phyloP scores from a whole-genome alignment of 805 yeast species.

The Metschnikowia anglica region DNA sequence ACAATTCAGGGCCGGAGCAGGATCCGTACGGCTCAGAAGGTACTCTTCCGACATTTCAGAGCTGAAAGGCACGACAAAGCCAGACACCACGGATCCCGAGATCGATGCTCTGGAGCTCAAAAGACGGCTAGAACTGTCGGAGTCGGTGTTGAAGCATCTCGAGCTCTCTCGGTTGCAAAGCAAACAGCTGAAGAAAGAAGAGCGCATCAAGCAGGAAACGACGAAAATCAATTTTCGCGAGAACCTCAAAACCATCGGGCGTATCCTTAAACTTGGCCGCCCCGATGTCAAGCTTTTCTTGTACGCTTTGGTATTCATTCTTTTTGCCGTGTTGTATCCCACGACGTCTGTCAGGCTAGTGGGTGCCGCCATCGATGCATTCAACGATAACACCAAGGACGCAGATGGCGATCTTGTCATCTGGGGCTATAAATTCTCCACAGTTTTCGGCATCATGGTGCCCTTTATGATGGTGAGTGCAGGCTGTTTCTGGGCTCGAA shows the following conservation, averaged over 20 bases:
- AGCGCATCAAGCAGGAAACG: slow-evolving; percentile 26
- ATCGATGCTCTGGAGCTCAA: slow-evolving; percentile 1
- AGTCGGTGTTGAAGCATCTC: slow-evolving; percentile 12
- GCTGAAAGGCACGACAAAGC: not conserved
- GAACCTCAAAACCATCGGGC: slow-evolving; percentile 36
- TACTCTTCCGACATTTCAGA: not conserved
- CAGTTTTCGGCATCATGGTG: slow-evolving; percentile 42
- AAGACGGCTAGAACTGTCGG: slow-evolving; percentile 7
- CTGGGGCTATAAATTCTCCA: slow-evolving; percentile 46
- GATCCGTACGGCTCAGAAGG: not conserved
- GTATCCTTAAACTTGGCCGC: slow-evolving; percentile 39
- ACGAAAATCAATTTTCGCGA: slow-evolving; percentile 31
- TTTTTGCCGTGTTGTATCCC: slow-evolving; percentile 45
- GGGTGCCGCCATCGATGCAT: slow-evolving; percentile 45
- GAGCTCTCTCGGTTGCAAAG: slow-evolving; percentile 10
- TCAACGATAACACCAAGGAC: slow-evolving; percentile 34
- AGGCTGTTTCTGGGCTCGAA: slow-evolving; percentile 47
- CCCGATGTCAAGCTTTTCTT: slow-evolving; percentile 40
- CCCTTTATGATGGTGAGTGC: slow-evolving; percentile 46
- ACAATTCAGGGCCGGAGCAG: not conserved
- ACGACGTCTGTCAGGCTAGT: slow-evolving; percentile 44
- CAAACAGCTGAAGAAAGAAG: slow-evolving; percentile 25
- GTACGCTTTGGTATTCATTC: slow-evolving; percentile 40
- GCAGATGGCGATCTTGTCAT: slow-evolving; percentile 41
- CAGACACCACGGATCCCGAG: not conserved